Evolutionary conservation across 352 stramenopile species (phyloP), one percentile per base, ranked within the genome.

Genomic region (Thraustochytrium sp.): DNA sequence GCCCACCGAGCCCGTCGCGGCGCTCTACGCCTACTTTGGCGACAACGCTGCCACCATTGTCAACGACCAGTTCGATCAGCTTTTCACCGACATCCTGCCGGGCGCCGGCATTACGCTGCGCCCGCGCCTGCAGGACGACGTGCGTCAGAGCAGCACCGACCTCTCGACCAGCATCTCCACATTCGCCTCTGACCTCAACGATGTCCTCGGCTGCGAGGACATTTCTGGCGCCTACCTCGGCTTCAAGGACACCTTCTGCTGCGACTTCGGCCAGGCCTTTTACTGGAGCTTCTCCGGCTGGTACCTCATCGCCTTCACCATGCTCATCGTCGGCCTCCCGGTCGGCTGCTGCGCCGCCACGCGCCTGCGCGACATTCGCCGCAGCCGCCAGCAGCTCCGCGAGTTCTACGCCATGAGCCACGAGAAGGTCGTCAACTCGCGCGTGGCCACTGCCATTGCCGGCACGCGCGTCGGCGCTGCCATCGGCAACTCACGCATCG

Each of bases 291-390:
- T 80, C 53, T 64, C 55, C 23, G 44, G 26, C 18, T 84, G 55
- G 55, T 84, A 84, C 49, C 34, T 80, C 11, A 54, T 84, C 18
- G 75, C 75, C 36, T 84, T 84, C 46, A 56, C 63, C 23, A 83
- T 84, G 56, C 61, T 84, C 9, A 18, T 84, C 36, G 1, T 40
- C 18, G 75, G 75, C 40, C 38, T 84, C 26, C 75, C 75, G 34
- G 8, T 80, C 5, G 75, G 75, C 34, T 84, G 55, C 75, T 42
- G 73, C 76, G 75, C 75, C n/a, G 55, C 55, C 11, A 78, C 11
- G 55, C 55, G 75, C 38, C 34, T 84, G 63, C 21, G 46, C 13
- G 31, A 84, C 29, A 21, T 84, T 0, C 26, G 37, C 1, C 40
- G 29, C 29, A 68, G 34, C 26, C 55, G 75, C 34, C 36, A 85